Conservation (phyloP, 2,329 filamentous ascomycete genomes). For the Sphaerostilbella broomeana region DNA sequence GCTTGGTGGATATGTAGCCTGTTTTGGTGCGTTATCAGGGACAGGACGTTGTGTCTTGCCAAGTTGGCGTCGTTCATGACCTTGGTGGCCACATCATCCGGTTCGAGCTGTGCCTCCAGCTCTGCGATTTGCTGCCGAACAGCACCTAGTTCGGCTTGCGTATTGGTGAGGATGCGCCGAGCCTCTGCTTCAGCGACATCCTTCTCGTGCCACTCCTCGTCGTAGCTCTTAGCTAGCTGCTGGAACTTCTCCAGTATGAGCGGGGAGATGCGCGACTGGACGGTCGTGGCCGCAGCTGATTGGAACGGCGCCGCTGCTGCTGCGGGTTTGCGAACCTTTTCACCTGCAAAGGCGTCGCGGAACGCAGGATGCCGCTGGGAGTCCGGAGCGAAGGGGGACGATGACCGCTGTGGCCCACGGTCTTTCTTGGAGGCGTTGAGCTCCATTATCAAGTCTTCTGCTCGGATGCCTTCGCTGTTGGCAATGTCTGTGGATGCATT, state of each 20-base stretch:
- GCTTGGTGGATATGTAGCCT: constrained; percentile 45
- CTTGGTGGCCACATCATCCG: constrained; percentile 47
- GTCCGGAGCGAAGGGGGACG: constrained; percentile 61
- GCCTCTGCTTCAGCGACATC: constrained; percentile 63
- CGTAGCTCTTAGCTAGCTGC: constrained; percentile 63
- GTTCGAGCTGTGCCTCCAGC: constrained; percentile 48
- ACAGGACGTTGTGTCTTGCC: constrained; percentile 42
- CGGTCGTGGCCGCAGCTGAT: constrained; percentile 60
- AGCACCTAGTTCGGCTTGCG: constrained; percentile 58
- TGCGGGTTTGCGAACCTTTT: constrained; percentile 34
- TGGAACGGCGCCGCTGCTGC: constrained; percentile 39
- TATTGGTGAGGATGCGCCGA: constrained; percentile 57
- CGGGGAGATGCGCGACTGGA: constrained; percentile 62
- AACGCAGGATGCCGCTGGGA: constrained; percentile 51
- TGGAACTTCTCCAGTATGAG: constrained; percentile 67
- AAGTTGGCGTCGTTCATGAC: constrained; percentile 45
- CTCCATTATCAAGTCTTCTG: constrained; percentile 75
- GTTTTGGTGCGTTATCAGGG: constrained; percentile 46
- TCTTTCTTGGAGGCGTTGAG: constrained; percentile 64
- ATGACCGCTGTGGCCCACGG: constrained; percentile 66
- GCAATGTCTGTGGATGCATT: constrained; percentile 77
- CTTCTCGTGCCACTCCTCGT: constrained; percentile 69
- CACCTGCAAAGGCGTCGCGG: constrained; percentile 42
- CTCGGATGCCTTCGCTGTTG: constrained; percentile 75
- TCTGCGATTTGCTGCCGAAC: constrained; percentile 54